Base-by-base conservation (phyloP, 2,329 filamentous ascomycete species). In the Cladophialophora psammophila region DNA sequence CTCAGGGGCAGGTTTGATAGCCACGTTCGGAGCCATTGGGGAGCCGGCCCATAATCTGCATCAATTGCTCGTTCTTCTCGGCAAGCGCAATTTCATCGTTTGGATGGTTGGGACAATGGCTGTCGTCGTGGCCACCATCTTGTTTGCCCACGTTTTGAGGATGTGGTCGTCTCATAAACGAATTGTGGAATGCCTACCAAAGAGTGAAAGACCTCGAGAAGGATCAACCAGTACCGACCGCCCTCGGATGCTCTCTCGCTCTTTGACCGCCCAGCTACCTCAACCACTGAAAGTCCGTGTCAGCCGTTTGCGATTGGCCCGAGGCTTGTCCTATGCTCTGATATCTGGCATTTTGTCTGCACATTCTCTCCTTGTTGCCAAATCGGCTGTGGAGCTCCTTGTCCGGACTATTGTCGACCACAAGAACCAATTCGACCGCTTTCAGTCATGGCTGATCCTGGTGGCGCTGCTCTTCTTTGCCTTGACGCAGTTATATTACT, bases 281-380 rank as follows among this genome's bases (percentile, higher is more conserved):
- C 63, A 79, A 70, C 68, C 75, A 70, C 53, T 78, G 36, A 74
- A 76, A 67, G 65, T 76, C 18, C 66, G 74, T 34, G 89, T 87
- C 52, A 83, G 88, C 13, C 87, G 89, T 32, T 87, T 94, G 73
- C 91, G 91, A 56, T 85, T 97, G 15, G 82, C 90, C 54, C 88
- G 93, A 38, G 95, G 95, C 48, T 88, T 98, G 78, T 88, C 90
- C 69, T 99, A 96, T 78, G 95, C 94, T 40, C 88, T 91, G 76
- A 90, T 97, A 74, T 94, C 94, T 76, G 95, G 95, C 69, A 94
- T 97, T 60, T 82, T 99, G 2, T 98, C 95, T 1, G 95, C 95
- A 0, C 95, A 99, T 79, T 93, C 91, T 20, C 86, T 99, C 18
- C 86, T 99, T 15, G 89, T 99, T 71, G 95, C 95, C 69, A 99